Base-by-base conservation (phyloP, 2,329 filamentous ascomycete genomes). In the Ophidiomyces ophidiicola region DNA sequence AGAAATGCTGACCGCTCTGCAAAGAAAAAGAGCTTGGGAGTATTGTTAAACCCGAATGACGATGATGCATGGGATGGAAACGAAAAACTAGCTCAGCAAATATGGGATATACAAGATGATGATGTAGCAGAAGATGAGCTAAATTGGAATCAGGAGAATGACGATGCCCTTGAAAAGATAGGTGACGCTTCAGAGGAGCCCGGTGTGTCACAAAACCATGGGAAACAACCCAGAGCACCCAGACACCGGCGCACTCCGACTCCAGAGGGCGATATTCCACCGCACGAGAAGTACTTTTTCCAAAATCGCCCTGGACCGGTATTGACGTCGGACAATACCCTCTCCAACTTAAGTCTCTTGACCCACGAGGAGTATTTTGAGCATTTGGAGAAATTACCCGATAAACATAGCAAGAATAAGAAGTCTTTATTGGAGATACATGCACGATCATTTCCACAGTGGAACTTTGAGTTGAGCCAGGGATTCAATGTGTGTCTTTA, bases 311-410 rank as follows among this genome's bases (percentile, higher is more conserved):
- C 83, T 0, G 86, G 84, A 2, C 72, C 77, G 3, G 69, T 76
- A 31, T 87, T 87, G 60, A 94, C 88, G 0, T 94, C 87, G 1
- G 81, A 83, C 55, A 90, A 90, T 48, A 93, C 77, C 0, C 68
- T 96, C 4, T 71, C 80, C 0, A 77, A 80, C 3, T 66, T 92
- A 23, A 68, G 75, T 3, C 67, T 94, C 7, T 75, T 96, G 41
- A 86, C 82, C 1, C 87, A 94, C 53, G 87, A 96, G 42, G 85
- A 94, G 55, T 98, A 90, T 60, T 93, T 93, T 51, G 69, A 74
- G 31, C 63, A 80, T 20, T 66, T 83, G 20, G 70, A 74, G 19
- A 66, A 71, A 24, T 76, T 77, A 47, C 55, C 69, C 43, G 81
- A 93, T 49, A 74, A 72, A 0, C 87, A 94, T 56, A 66, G 67